phyloP scores from a whole-genome alignment of 345 rosid species.

The Angophora floribunda region DNA sequence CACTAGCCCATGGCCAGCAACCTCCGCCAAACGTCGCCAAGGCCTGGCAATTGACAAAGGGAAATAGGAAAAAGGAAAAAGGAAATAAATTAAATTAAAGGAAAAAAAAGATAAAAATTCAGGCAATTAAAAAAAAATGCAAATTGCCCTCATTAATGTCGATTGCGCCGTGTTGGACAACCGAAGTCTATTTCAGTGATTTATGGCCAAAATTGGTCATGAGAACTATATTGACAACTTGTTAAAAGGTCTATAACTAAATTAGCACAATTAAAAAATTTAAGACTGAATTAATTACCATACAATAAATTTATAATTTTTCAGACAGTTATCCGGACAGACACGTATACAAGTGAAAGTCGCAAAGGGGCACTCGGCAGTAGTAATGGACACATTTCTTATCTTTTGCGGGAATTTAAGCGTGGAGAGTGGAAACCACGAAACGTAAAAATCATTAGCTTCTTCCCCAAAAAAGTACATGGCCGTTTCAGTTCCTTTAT shows the following conservation, averaged over 20 bases:
- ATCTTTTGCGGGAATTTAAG: background rate
- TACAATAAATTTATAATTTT: background rate
- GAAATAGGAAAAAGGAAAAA: background rate
- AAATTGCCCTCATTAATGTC: background rate
- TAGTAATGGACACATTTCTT: background rate
- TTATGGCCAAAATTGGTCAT: background rate
- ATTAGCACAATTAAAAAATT: background rate
- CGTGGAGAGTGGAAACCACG: background rate
- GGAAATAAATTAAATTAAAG: background rate
- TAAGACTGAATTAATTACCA: rapidly evolving
- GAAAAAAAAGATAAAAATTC: background rate
- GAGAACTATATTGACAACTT: background rate
- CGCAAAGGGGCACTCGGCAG: background rate
- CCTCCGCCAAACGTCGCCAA: too few species aligned
- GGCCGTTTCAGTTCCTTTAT: background rate
- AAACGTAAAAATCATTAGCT: background rate
- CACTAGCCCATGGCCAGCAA: too few species aligned
- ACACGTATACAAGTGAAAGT: background rate
- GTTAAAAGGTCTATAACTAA: background rate
- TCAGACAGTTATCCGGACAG: background rate
- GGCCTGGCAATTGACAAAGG: background rate
- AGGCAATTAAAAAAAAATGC: rapidly evolving
- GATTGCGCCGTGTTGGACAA: rapidly evolving
- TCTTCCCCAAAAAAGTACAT: background rate
- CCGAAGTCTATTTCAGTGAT: rapidly evolving